Evolutionary conservation across 2,329 filamentous ascomycete species (phyloP).

Genomic region (Raffaelea arxii): DNA sequence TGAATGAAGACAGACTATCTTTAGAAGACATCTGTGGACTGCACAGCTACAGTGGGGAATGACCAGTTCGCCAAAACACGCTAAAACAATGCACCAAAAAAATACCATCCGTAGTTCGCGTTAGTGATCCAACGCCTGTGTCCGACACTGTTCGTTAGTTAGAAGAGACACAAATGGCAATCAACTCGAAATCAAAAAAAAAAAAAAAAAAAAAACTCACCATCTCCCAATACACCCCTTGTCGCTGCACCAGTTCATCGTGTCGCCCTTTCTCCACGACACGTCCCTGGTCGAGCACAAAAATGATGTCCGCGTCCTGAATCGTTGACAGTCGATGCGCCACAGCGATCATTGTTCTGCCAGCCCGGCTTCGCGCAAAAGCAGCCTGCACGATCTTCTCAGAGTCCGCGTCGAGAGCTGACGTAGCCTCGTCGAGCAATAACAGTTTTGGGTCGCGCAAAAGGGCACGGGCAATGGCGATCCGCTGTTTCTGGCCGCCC

Average conservation of each 20-base stretch:
- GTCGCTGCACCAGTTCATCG: slow-evolving; percentile 32
- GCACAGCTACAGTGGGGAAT: too few relatives aligned
- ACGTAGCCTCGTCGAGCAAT: slow-evolving; percentile 51
- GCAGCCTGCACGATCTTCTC: slow-evolving; percentile 54
- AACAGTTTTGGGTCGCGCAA: slow-evolving; percentile 41
- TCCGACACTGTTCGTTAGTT: slow-evolving; percentile 8
- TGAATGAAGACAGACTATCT: too few relatives aligned
- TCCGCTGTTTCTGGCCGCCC: slow-evolving; percentile 45
- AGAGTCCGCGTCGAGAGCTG: slow-evolving; percentile 48
- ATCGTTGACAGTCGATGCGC: slow-evolving; percentile 89
- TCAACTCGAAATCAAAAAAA: too few relatives aligned
- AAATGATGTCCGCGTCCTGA: slow-evolving; percentile 88
- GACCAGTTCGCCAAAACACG: too few relatives aligned
- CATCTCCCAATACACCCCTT: slow-evolving; percentile 42
- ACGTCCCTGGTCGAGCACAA: slow-evolving; percentile 83
- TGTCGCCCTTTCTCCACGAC: slow-evolving; percentile 56
- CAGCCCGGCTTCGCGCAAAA: slow-evolving; percentile 28
- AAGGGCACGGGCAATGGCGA: slow-evolving; percentile 46
- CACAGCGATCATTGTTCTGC: slow-evolving; percentile 82
- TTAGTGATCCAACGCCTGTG: slow-evolving; percentile 11
- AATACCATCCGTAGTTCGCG: too few relatives aligned
- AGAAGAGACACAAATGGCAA: neutral
- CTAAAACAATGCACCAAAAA: too few relatives aligned
- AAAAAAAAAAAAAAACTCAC: slow-evolving; percentile 20
- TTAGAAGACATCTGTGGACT: too few relatives aligned